phyloP scores from a whole-genome alignment of 257 asterid species.

The Capsicum baccatum region DNA sequence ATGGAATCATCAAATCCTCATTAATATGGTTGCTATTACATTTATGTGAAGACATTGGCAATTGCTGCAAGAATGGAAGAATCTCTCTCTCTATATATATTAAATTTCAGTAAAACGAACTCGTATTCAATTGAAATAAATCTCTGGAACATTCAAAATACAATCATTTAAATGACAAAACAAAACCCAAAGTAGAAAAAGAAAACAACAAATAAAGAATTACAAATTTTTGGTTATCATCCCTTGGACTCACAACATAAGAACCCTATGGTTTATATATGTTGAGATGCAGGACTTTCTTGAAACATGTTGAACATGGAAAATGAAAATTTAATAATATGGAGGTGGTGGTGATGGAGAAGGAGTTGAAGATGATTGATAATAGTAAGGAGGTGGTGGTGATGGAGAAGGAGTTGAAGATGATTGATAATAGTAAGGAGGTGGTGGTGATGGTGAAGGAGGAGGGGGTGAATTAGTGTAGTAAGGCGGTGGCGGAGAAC shows the following conservation, averaged over 20 bases:
- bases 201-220: background rate
- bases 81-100: too few species aligned
- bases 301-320: background rate
- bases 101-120: background rate
- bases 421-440: background rate
- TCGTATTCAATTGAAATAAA: background rate
- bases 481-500: too few species aligned
- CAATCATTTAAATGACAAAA: background rate
- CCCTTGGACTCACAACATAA: background rate
- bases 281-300: background rate
- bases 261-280: background rate
- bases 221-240: background rate
- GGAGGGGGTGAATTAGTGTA: too few species aligned
- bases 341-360: constrained; percentile 10
- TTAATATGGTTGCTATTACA: background rate
- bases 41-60: background rate
- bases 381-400: background rate
- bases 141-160: background rate
- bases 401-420: background rate
- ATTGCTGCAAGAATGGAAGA: background rate
- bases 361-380: background rate
- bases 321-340: background rate
- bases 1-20: background rate
- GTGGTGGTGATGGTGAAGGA: background rate
- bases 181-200: background rate